phyloP scores from a whole-genome alignment of 129 eudicot species.

The Cynara cardunculus region DNA sequence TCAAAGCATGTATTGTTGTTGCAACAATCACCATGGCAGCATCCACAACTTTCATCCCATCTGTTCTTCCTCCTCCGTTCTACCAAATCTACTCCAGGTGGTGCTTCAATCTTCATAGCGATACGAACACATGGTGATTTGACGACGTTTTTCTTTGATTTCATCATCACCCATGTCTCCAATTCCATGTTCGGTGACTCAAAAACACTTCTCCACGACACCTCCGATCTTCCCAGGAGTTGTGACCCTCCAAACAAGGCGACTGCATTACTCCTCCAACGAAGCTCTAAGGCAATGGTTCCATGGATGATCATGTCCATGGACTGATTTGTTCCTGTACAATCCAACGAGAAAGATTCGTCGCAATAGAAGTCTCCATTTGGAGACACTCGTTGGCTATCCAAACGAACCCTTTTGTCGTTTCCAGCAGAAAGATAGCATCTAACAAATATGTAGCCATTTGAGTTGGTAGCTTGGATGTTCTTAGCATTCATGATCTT shows the following conservation, averaged over 20 bases:
- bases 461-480: neutral
- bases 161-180: constrained; percentile 47
- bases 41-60: neutral
- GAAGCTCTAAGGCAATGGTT: neutral
- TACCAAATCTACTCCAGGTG: neutral
- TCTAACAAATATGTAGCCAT: neutral
- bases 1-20: constrained; percentile 10
- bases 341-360: constrained; percentile 38
- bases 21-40: constrained; percentile 18
- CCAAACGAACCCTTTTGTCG: constrained; percentile 34
- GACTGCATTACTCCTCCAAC: neutral
- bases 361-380: constrained; percentile 25
- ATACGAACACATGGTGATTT: constrained; percentile 45
- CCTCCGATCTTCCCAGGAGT: constrained; percentile 42
- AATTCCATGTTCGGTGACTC: constrained; percentile 34
- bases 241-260: constrained; percentile 39
- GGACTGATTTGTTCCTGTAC: constrained; percentile 31
- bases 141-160: constrained; percentile 4
- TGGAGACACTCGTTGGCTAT: constrained; percentile 21
- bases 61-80: constrained; percentile 2
- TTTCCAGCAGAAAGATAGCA: constrained; percentile 37
- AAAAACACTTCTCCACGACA: constrained; percentile 38
- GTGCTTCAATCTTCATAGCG: neutral
- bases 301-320: neutral
- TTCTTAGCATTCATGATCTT: neutral